Evolutionary conservation across 805 yeast genomes (phyloP).

Genomic region (Metschnikowia reukaufii): DNA sequence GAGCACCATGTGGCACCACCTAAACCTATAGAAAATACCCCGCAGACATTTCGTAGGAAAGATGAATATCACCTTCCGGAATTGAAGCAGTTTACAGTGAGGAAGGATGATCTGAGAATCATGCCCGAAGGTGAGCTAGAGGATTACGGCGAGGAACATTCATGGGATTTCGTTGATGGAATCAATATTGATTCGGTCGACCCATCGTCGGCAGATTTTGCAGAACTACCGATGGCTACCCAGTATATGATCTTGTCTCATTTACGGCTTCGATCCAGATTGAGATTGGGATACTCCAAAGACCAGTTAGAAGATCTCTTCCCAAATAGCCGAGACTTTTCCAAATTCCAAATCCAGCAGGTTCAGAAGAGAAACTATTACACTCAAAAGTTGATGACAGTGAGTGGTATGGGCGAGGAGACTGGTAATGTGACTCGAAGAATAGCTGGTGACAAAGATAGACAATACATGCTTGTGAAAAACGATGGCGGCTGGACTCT

Average conservation of each 20-base stretch:
- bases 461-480: slow-evolving; percentile 70
- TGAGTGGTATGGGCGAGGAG: slow-evolving; percentile 72
- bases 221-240: slow-evolving; percentile 72
- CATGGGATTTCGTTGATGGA: slow-evolving; percentile 58
- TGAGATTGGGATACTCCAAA: slow-evolving; percentile 92
- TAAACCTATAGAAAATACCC: background rate
- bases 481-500: slow-evolving; percentile 85
- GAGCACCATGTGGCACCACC: background rate
- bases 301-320: slow-evolving; percentile 82
- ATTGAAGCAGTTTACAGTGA: slow-evolving; percentile 53
- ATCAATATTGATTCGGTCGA: slow-evolving; percentile 73
- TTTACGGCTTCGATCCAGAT: slow-evolving; percentile 76
- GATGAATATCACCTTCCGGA: slow-evolving; percentile 90
- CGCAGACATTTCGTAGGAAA: slow-evolving; percentile 44
- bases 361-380: slow-evolving; percentile 88
- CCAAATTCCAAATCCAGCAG: slow-evolving; percentile 88
- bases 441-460: slow-evolving; percentile 80
- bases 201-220: slow-evolving; percentile 78
- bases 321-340: slow-evolving; percentile 85
- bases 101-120: slow-evolving; percentile 66
- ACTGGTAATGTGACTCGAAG: slow-evolving; percentile 49
- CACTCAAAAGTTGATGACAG: slow-evolving; percentile 83
- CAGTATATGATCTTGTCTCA: slow-evolving; percentile 88
- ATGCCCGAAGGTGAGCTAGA: slow-evolving; percentile 72
- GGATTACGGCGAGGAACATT: slow-evolving; percentile 43